Percentiles rank a stretch among this genome's conserved stretches.
Conservation (phyloP, 768 basidiomycete species). For the Tricholoma terreum region DNA sequence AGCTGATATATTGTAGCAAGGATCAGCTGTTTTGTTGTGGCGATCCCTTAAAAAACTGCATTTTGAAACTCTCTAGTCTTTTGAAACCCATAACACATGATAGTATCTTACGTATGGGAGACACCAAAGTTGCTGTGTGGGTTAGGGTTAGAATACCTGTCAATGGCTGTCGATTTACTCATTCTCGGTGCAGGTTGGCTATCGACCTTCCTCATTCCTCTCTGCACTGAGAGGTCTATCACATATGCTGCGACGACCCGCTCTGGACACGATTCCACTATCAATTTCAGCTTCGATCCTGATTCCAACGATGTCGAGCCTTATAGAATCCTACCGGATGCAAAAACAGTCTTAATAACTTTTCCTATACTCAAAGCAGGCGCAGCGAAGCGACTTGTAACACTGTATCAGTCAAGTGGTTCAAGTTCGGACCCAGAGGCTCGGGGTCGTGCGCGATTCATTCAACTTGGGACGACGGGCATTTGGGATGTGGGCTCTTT, state of each 20-base stretch:
- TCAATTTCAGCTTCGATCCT: slow-evolving; percentile 56
- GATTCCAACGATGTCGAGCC: slow-evolving; percentile 40
- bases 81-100: too few relatives aligned
- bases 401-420: slow-evolving; percentile 40
- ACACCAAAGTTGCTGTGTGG: too few relatives aligned
- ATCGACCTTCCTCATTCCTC: slow-evolving; percentile 55
- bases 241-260: slow-evolving; percentile 54
- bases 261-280: slow-evolving; percentile 44
- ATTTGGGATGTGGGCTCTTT: slow-evolving; percentile 54
- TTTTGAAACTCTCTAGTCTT: too few relatives aligned
- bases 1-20: too few relatives aligned
- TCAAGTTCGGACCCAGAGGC: neutral
- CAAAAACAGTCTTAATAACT: slow-evolving; percentile 52
- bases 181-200: slow-evolving; percentile 71
- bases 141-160: too few relatives aligned
- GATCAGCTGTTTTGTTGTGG: too few relatives aligned
- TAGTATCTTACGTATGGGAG: too few relatives aligned
- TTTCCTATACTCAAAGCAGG: slow-evolving; percentile 51
- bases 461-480: slow-evolving; percentile 59
- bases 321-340: slow-evolving; percentile 48
- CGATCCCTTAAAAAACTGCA: too few relatives aligned
- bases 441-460: slow-evolving; percentile 31
- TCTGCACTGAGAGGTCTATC: slow-evolving; percentile 39
- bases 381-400: slow-evolving; percentile 45
- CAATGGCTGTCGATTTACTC: slow-evolving; percentile 48